Conservation (phyloP, 2,329 filamentous ascomycete species). For the Chalara sp. region DNA sequence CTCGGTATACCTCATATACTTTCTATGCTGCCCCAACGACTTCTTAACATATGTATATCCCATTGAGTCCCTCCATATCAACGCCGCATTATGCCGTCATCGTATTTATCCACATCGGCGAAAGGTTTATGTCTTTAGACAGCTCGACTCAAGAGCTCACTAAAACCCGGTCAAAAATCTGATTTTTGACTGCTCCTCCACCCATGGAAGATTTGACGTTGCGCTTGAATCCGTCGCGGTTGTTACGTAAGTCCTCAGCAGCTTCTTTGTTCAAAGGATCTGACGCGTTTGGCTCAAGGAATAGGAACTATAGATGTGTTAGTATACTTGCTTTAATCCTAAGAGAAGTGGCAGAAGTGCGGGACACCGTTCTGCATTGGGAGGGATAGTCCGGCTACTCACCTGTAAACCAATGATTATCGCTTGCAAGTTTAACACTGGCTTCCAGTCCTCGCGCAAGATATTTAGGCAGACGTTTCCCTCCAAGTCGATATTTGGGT, state of each 20-base stretch:
- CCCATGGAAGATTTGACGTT: constrained; percentile 82
- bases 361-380: no score
- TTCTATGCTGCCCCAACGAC: no score
- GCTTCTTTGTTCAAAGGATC: constrained; percentile 99
- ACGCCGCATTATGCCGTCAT: constrained; percentile 23
- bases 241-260: constrained; percentile 81
- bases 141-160: constrained; percentile 31
- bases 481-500: constrained; percentile 96
- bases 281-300: constrained; percentile 93
- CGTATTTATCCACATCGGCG: constrained; percentile 6
- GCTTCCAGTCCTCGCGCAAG: constrained; percentile 96
- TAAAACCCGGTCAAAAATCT: constrained; percentile 71
- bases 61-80: constrained; percentile 9
- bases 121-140: not conserved
- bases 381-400: constrained; percentile 19
- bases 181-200: constrained; percentile 68
- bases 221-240: constrained; percentile 82
- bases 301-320: constrained; percentile 67
- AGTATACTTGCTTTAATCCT: constrained; percentile 4
- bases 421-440: constrained; percentile 91
- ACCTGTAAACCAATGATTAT: constrained; percentile 92
- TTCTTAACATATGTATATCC: constrained; percentile 1
- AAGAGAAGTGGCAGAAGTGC: no score
- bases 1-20: no score
- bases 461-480: constrained; percentile 99